Percentiles rank a stretch among this genome's conserved stretches.
phyloP scores from a whole-genome alignment of 805 yeast species.

The Cyberlindnera bimundalis region DNA sequence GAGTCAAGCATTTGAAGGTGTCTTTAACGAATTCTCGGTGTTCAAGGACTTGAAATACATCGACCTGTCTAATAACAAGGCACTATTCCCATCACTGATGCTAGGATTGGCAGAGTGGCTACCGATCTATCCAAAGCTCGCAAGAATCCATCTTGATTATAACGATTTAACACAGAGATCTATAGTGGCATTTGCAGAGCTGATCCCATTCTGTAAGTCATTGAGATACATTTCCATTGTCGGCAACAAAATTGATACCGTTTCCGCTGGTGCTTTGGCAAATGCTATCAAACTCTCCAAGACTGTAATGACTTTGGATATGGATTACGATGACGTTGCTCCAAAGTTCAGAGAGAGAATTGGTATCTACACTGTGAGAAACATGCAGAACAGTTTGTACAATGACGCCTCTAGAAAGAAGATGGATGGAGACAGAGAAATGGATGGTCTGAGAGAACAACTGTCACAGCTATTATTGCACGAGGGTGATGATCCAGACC shows the following conservation, averaged over 20 bases:
- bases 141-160: slow-evolving; percentile 68
- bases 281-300: slow-evolving; percentile 62
- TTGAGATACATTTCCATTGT: slow-evolving; percentile 63
- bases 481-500: slow-evolving; percentile 24
- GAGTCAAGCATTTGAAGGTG: slow-evolving; percentile 29
- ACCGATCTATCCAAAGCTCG: slow-evolving; percentile 64
- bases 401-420: slow-evolving; percentile 9
- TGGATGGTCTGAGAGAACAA: slow-evolving; percentile 57
- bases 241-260: slow-evolving; percentile 62
- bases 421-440: slow-evolving; percentile 32
- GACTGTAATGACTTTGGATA: slow-evolving; percentile 61
- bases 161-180: slow-evolving; percentile 55
- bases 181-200: slow-evolving; percentile 63
- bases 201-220: slow-evolving; percentile 63
- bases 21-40: slow-evolving; percentile 48
- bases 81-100: slow-evolving; percentile 59
- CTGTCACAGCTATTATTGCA: slow-evolving; percentile 38
- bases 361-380: slow-evolving; percentile 76
- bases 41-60: slow-evolving; percentile 62
- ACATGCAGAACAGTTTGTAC: slow-evolving; percentile 55
- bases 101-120: slow-evolving; percentile 52
- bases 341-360: slow-evolving; percentile 58
- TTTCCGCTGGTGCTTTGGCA: slow-evolving; percentile 61
- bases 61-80: slow-evolving; percentile 75
- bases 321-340: slow-evolving; percentile 58